Conservation (phyloP, 2,329 filamentous ascomycete species). For the Aspergillus sojae region DNA sequence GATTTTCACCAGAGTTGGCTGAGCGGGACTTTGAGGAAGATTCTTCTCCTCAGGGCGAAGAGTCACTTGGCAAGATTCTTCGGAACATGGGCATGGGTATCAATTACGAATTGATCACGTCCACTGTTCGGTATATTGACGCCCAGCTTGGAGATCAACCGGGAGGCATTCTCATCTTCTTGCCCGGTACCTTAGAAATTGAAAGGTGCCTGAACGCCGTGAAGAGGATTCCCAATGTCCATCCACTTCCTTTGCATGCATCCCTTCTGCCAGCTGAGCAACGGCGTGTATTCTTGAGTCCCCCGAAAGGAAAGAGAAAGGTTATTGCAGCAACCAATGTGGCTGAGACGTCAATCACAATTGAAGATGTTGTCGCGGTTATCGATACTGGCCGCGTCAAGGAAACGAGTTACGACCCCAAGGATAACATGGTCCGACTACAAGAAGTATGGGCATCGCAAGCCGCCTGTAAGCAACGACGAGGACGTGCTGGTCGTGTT, state of each 20-base stretch:
- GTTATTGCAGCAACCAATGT: constrained; percentile 95
- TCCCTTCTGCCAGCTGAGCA: constrained; percentile 89
- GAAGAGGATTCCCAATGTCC: constrained; percentile 64
- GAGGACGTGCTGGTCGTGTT: constrained; percentile 91
- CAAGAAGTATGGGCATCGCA: constrained; percentile 94
- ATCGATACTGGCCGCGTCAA: constrained; percentile 96
- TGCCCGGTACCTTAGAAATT: constrained; percentile 91
- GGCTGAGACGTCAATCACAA: constrained; percentile 97
- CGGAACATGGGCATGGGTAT: constrained; percentile 78
- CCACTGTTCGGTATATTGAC: constrained; percentile 81
- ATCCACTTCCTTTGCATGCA: constrained; percentile 87
- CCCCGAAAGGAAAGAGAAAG: constrained; percentile 82
- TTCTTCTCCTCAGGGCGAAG: constrained; percentile 48
- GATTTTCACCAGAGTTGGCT: constrained; percentile 58
- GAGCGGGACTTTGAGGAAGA: constrained; percentile 39
- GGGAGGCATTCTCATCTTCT: constrained; percentile 92
- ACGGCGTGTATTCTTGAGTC: constrained; percentile 75
- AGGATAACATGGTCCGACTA: constrained; percentile 90
- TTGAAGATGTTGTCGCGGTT: constrained; percentile 94
- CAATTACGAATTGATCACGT: constrained; percentile 84
- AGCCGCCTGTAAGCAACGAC: constrained; percentile 90
- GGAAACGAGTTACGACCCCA: constrained; percentile 89
- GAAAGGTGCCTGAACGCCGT: constrained; percentile 74
- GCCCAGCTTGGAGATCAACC: constrained; percentile 70
- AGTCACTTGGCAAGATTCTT: constrained; percentile 68